Percentiles rank a stretch among this genome's conserved stretches.
Conservation (phyloP, 345 rosid species). For the Gossypium turneri region DNA sequence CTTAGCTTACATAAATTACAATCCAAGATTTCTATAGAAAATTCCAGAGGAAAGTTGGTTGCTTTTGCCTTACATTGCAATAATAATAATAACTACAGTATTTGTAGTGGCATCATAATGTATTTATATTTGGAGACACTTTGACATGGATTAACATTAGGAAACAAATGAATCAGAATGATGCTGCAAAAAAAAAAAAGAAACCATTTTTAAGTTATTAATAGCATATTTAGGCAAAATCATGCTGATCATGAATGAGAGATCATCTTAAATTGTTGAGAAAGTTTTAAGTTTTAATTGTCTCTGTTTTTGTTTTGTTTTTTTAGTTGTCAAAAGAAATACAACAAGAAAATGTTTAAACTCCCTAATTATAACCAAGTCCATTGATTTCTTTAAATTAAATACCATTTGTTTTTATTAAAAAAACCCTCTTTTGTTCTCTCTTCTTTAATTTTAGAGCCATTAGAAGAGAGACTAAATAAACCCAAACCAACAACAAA, state of each 20-base stretch:
- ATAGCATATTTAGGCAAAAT: too few species aligned
- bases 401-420: too few species aligned
- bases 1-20: conserved; percentile 30
- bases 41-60: conserved; percentile 10
- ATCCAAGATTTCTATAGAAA: conserved; percentile 21
- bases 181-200: too few species aligned
- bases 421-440: not conserved
- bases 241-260: too few species aligned
- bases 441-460: not conserved
- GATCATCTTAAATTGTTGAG: too few species aligned
- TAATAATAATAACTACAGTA: not conserved
- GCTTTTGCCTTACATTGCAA: not conserved
- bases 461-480: not conserved
- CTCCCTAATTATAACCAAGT: not conserved
- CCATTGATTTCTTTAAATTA: not conserved
- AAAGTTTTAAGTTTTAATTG: too few species aligned
- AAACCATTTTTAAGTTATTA: too few species aligned
- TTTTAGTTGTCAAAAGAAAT: too few species aligned
- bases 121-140: not conserved
- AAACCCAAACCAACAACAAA: too few species aligned
- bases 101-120: not conserved
- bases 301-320: too few species aligned
- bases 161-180: not conserved
- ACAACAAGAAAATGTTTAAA: not conserved
- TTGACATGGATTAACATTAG: not conserved